Evolutionary conservation across 352 stramenopile genomes (phyloP), one percentile per base, ranked within the genome.

Genomic region (Phytophthora podocarpi): DNA sequence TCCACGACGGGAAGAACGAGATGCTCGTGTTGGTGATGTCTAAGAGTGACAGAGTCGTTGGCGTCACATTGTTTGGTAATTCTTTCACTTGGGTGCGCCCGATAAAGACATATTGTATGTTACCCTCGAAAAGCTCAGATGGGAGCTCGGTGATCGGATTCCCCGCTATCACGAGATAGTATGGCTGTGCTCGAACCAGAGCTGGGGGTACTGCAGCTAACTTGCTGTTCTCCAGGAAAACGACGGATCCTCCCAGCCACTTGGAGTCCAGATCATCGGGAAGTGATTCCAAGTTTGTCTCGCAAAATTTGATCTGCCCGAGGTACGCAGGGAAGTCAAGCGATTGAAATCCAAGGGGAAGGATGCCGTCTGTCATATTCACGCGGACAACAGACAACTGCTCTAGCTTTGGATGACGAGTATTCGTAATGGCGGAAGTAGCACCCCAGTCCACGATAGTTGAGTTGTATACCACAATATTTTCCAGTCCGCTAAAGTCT

Each of bases 401-500:
- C 0, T 42, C 31, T 15, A 87, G 21, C 2, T 57, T 27, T 24
- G 67, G 61, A 40, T 85, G 70, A 28, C 55, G 16, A 4, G 43
- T 36, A n/a, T 62, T 53, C 4, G 65, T 71, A 30, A 82, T 34
- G 0, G 64, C 67, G 3, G 73, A 64, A 0, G 35, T 30, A 35
- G 35, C n/a, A 5, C 49, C 52, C 73, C 71, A 80, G 5, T 62
- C 26, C 0, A 45, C 45, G 30, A 87, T 59, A 1, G 51, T 72
- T 0, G 70, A 78, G 13, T 82, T 76, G 59, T 80, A 82, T 1
- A 85, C 48, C 3, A 36, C 3, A 30, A 67, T 21, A 5, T 61
- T 28, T n/a, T 78, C 59, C 15, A 89, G 36, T 8, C 51, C 45
- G 12, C 64, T 35, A 31, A 86, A 61, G 23, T 72, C 52, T 7